Evolutionary conservation across 441 rosid species (phyloP), one percentile per base, ranked within the genome.

Genomic region (Gossypium davidsonii): DNA sequence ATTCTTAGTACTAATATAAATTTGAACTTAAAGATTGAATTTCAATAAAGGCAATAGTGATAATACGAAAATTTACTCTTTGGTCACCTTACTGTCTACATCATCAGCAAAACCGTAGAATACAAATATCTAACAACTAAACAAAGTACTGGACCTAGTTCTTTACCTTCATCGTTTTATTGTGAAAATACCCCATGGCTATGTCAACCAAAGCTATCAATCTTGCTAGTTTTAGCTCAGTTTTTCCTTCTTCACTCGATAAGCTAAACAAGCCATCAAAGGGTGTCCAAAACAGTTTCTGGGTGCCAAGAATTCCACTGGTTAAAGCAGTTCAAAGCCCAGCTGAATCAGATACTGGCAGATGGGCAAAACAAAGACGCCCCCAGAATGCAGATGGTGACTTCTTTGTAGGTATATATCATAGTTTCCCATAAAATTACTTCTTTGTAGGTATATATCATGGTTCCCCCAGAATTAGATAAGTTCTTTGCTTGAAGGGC

Each of bases 321-420:
- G 53, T 74, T 23, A 80, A 73, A 74, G 84, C 84, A 71, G 82
- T 68, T 76, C 80, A 74, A 74, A 75, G 63, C 62, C 51, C 21
- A 10, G 70, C 51, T 59, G 31, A 53, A 17, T 64, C 37, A 34
- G 70, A 51, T 34, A 28, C 60, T 12, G 70, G 44, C 20, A 53
- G 15, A 80, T 55, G 58, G n/a, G 49, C 81, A 9, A 59, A 70
- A 74, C 58, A 79, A 52, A 73, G 80, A 73, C 84, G 86, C 28
- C 62, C 64, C 7, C 86, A 86, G 76, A 84, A 86, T 51, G 86
- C 80, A 1, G 74, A 86, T 26, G 90, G 90, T 6, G 86, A 86
- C 70, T 79, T 86, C 26, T 86, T 79, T 23, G 88, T 86, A 2
- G 89, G 89, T 86, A 82, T 23, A 51, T 28, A n/a, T 67, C 59